A percentile compares a stretch with the other conserved stretches of the same genome.
These are phyloP conservation scores for Xerocomellus dryophilus DNA, from an alignment of 768 basidiomycete species.

Conservation along the genomic window DNA sequence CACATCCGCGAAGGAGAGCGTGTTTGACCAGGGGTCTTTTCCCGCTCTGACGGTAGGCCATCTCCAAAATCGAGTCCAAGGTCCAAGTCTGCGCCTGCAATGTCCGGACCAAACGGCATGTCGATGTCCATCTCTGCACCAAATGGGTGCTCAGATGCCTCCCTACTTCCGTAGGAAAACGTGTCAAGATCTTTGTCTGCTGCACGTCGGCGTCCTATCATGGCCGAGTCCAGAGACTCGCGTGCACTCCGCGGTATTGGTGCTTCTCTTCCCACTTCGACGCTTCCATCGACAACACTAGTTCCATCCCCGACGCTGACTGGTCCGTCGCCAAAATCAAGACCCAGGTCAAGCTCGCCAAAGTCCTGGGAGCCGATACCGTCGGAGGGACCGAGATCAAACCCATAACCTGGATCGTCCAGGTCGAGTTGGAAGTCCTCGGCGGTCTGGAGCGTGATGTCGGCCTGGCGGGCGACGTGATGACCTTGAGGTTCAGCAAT, in stretches of 20 bases:
- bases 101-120: conserved; percentile 48
- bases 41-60: conserved; percentile 43
- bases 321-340: conserved; percentile 70
- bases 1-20: conserved; percentile 66
- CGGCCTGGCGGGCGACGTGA: conserved; percentile 80
- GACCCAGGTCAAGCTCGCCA: conserved; percentile 65
- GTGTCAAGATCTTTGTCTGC: conserved; percentile 57
- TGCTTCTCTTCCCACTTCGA: conserved; percentile 79
- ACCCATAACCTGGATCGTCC: conserved; percentile 57
- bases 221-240: conserved; percentile 60
- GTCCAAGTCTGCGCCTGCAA: conserved; percentile 58
- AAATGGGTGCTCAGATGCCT: conserved; percentile 65
- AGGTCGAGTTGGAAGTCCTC: conserved; percentile 71
- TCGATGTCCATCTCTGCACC: conserved; percentile 50
- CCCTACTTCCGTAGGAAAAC: conserved; percentile 63
- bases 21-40: conserved; percentile 57
- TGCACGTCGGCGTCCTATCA: conserved; percentile 46
- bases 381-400: conserved; percentile 74
- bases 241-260: conserved; percentile 40
- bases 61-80: conserved; percentile 71
- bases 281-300: conserved; percentile 57
- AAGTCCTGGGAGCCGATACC: conserved; percentile 88
- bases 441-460: conserved; percentile 81
- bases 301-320: conserved; percentile 31
- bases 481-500: conserved; percentile 62